Conservation (phyloP, 169 alveolate genomes). For the Cryptosporidium meleagridis region DNA sequence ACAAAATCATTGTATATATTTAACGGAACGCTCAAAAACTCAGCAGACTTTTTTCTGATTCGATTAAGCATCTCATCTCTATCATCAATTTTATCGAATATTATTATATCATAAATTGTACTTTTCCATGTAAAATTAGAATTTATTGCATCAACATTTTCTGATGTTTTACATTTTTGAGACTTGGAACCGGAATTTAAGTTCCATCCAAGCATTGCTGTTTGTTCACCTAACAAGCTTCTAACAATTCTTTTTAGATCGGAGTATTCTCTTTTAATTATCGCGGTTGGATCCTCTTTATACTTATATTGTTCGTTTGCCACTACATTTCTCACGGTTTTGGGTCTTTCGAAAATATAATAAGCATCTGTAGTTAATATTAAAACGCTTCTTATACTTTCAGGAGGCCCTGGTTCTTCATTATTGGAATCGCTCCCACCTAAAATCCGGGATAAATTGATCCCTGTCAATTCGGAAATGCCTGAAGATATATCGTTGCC, state of each 20-base stretch:
- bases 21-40: conserved; percentile 8
- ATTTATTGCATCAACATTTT: neutral
- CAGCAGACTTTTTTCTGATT: conserved; percentile 20
- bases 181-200: neutral
- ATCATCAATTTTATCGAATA: conserved; percentile 59
- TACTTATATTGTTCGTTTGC: conserved; percentile 50
- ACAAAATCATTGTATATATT: conserved; percentile 44
- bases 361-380: conserved; percentile 36
- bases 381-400: conserved; percentile 21
- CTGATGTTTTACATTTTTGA: neutral
- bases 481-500: neutral
- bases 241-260: conserved; percentile 42
- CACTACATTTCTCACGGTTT: conserved; percentile 48
- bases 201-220: conserved; percentile 62
- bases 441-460: neutral
- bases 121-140: conserved; percentile 13
- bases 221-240: conserved; percentile 65
- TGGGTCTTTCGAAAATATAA: conserved; percentile 65
- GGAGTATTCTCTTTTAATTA: conserved; percentile 49
- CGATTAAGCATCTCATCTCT: conserved; percentile 61
- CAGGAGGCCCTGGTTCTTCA: conserved; percentile 17
- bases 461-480: conserved; percentile 3
- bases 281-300: conserved; percentile 28
- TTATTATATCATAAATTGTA: conserved; percentile 50
- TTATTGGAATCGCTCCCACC: neutral